phyloP scores from a whole-genome alignment of 2,329 filamentous ascomycete genomes.

The Monosporascus sp. region DNA sequence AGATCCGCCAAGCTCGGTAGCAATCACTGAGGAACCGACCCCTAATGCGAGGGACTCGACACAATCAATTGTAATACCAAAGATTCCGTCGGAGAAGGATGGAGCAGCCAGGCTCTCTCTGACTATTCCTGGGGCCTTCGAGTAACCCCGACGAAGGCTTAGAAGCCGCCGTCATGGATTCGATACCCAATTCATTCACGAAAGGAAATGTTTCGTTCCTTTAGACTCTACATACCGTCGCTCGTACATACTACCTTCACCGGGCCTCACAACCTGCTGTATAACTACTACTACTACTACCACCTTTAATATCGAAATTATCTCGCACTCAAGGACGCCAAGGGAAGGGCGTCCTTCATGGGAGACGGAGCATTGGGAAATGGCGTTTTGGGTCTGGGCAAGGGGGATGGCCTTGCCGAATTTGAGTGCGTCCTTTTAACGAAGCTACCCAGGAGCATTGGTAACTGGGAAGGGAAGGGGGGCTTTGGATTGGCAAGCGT shows the following conservation, averaged over 20 bases:
- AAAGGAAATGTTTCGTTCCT: conserved; percentile 6
- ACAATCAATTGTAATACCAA: conserved; percentile 14
- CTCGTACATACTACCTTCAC: conserved; percentile 2
- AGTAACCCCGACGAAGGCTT: not conserved
- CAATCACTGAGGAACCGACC: not conserved
- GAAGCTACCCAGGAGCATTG: not conserved
- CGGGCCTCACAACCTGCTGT: conserved; percentile 13
- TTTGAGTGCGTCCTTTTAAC: not conserved
- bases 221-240: conserved; percentile 4
- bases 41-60: conserved; percentile 12
- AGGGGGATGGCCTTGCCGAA: not conserved
- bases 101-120: conserved; percentile 29
- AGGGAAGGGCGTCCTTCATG: not conserved
- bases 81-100: conserved; percentile 19
- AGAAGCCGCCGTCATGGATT: conserved; percentile 1
- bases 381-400: not conserved
- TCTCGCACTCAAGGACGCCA: not conserved
- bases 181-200: conserved; percentile 5
- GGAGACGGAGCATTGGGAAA: not conserved
- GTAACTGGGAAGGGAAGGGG: not conserved
- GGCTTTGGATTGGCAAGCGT: not conserved
- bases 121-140: conserved; percentile 28
- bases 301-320: conserved; percentile 7
- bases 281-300: conserved; percentile 13
- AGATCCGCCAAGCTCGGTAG: not conserved